phyloP scores from a whole-genome alignment of 441 rosid genomes.

The Mallotus repandus region DNA sequence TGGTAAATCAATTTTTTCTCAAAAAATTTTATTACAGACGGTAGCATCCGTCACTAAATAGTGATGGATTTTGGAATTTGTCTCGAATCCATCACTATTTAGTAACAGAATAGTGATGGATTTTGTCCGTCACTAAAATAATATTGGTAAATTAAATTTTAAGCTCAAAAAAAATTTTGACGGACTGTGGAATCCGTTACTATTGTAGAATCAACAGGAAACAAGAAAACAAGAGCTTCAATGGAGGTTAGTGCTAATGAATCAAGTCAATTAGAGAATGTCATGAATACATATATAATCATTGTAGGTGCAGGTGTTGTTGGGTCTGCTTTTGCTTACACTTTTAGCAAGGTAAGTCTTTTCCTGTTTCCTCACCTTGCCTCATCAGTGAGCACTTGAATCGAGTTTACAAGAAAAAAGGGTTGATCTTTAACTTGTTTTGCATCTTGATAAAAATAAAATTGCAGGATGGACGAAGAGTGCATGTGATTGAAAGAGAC shows the following conservation, averaged over 20 bases:
- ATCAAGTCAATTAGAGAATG: neutral
- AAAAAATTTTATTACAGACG: too few species aligned
- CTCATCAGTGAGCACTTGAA: neutral
- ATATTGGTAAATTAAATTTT: too few species aligned
- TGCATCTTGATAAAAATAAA: slow-evolving; percentile 1
- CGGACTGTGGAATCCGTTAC: too few species aligned
- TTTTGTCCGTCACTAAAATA: too few species aligned
- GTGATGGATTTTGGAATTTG: too few species aligned
- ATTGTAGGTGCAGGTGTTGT: too few species aligned
- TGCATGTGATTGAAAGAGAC: too few species aligned
- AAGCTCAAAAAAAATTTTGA: too few species aligned
- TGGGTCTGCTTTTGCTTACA: neutral
- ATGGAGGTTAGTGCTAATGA: neutral
- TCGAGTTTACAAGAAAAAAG: neutral
- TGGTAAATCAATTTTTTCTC: too few species aligned
- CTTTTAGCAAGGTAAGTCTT: slow-evolving; percentile 8
- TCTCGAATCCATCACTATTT: too few species aligned
- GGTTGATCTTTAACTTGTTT: neutral
- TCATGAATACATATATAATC: neutral
- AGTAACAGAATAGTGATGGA: too few species aligned
- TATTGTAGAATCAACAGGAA: neutral
- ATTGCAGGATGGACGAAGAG: slow-evolving; percentile 37
- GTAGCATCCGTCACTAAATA: too few species aligned
- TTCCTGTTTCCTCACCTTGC: neutral
- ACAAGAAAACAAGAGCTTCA: neutral